Conservation (phyloP, 495 filamentous ascomycete genomes). For the Xylaria venustula region DNA sequence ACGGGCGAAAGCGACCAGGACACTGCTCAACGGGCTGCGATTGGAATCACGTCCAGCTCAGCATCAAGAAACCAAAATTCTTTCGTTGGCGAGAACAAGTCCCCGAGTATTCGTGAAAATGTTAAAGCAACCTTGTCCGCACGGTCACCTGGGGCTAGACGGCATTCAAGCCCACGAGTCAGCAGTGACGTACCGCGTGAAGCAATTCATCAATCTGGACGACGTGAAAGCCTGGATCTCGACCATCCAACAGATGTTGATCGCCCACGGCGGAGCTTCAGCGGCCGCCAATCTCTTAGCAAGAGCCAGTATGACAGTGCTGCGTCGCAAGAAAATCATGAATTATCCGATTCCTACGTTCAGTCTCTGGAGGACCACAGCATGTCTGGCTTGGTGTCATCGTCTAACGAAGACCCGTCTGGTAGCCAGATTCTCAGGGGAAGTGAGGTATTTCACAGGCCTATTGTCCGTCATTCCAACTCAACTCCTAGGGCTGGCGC, state of each 20-base stretch:
- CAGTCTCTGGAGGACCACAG: constrained; percentile 69
- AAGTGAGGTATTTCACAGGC: constrained; percentile 88
- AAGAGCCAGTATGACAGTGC: constrained; percentile 40
- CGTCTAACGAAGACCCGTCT: constrained; percentile 78
- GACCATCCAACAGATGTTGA: constrained; percentile 37
- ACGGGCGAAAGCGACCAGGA: constrained; percentile 22
- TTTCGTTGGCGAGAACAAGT: constrained; percentile 29
- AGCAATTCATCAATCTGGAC: constrained; percentile 40
- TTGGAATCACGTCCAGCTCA: constrained; percentile 25
- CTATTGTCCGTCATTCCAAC: constrained; percentile 57
- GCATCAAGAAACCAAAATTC: constrained; percentile 13
- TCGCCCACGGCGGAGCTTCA: constrained; percentile 56
- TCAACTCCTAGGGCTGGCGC: constrained; percentile 34
- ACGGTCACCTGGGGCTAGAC: constrained; percentile 47
- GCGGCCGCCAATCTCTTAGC: constrained; percentile 50
- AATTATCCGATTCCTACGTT: constrained; percentile 74
- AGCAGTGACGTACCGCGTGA: constrained; percentile 45
- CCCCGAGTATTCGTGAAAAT: constrained; percentile 55
- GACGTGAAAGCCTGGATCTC: constrained; percentile 53
- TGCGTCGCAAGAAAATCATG: constrained; percentile 52
- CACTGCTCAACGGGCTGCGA: constrained; percentile 8
- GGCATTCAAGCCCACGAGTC: constrained; percentile 45
- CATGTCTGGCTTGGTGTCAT: constrained; percentile 64
- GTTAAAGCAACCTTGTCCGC: constrained; percentile 66
- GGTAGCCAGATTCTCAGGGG: constrained; percentile 86